phyloP scores from a whole-genome alignment of 192 early-diverging fungal species.

The Chytriomyces sp. region DNA sequence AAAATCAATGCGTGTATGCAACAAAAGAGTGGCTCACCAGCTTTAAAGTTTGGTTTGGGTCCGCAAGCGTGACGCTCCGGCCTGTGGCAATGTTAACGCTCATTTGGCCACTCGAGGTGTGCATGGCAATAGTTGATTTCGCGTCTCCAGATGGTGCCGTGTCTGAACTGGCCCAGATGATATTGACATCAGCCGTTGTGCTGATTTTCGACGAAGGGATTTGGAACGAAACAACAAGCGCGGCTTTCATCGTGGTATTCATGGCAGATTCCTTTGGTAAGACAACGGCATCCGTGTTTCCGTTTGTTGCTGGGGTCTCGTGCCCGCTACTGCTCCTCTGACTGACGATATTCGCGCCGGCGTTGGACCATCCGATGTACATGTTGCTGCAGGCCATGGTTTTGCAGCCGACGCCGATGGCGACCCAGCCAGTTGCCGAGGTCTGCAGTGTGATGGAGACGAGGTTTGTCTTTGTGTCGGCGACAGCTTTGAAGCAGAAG shows the following conservation, averaged over 20 bases:
- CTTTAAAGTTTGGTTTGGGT: not conserved
- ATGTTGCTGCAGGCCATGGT: slow-evolving; percentile 39
- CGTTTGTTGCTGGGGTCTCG: slow-evolving; percentile 10
- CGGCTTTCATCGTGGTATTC: not conserved
- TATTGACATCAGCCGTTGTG: slow-evolving; percentile 2
- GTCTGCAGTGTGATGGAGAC: slow-evolving; percentile 21
- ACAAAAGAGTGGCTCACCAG: not conserved
- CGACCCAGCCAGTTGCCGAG: slow-evolving; percentile 28
- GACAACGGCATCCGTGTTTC: slow-evolving; percentile 12
- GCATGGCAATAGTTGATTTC: not conserved
- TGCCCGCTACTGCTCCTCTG: slow-evolving; percentile 35
- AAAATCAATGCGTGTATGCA: not conserved
- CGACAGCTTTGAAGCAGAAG: slow-evolving; percentile 22
- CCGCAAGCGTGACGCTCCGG: not conserved
- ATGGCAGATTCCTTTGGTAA: not conserved
- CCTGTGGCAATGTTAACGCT: slow-evolving; percentile 29
- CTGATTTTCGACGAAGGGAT: slow-evolving; percentile 10
- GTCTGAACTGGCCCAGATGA: slow-evolving; percentile 38
- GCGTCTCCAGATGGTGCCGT: slow-evolving; percentile 10
- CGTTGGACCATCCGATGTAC: slow-evolving; percentile 39
- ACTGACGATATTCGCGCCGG: slow-evolving; percentile 31
- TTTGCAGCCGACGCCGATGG: slow-evolving; percentile 36
- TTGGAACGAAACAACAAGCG: slow-evolving; percentile 13
- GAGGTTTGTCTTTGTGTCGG: not conserved
- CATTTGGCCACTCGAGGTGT: slow-evolving; percentile 30